Evolutionary conservation across 2,329 filamentous ascomycete species (phyloP), one percentile per base, ranked within the genome.

Genomic region (Endocalyx cinctus): DNA sequence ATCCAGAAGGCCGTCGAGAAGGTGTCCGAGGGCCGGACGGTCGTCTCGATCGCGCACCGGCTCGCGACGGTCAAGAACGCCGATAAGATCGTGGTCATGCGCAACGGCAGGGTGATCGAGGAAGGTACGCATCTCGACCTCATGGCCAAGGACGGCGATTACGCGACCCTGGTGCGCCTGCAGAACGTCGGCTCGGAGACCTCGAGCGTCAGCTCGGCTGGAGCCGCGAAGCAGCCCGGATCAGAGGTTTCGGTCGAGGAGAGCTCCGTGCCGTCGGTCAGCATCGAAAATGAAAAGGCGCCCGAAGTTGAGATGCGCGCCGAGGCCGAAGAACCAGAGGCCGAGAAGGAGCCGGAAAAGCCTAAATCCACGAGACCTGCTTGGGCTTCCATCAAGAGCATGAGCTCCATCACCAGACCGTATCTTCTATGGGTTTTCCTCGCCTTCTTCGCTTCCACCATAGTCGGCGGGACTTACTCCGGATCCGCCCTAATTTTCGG

Each of bases 31-130:
- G 55, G 52, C 2, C 49, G 78, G n/a, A 85, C 81, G 0, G 81
- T 79, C 0, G 74, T 86, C 35, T 69, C 77, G 8, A 82, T 85
- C 35, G 80, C 81, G 0, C 77, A 81, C 54, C 62, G 77, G 1
- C 59, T 82, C 3, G 71, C 71, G 0, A 80, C 75, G 0, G 72
- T 80, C 35, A 72, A 69, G 43, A 67, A 74, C 33, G 80, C 81
- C 0, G 74, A 84, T 40, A 72, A 75, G 34, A 84, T 85, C 29
- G 62, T 84, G 4, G 79, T 85, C 3, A 61, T 85, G 43, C 64
- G 74, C 4, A 64, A 73, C 27, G 81, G 82, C 0, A 56, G 60
- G 19, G 67, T 79, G 2, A 63, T 79, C 3, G 80, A 85, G 51
- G 60, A 78, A 46, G 81, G 80, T 0, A 74, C 67, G 0, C 80